phyloP scores from a whole-genome alignment of 192 early-diverging fungal species.

The Linnemannia hyalina region DNA sequence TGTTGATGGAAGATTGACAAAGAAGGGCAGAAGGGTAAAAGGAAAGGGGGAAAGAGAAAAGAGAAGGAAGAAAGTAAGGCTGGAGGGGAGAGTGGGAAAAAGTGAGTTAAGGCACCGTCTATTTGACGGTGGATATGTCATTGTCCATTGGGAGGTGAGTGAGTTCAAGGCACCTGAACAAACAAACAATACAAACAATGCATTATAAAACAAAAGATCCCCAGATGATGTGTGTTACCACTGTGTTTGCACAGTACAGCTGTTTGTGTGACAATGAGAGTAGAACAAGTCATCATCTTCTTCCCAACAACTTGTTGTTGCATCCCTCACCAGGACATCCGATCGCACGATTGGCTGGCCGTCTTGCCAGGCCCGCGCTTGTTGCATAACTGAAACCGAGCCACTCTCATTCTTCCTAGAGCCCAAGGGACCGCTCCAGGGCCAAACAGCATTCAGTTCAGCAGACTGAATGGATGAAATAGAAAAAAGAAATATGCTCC shows the following conservation, averaged over 20 bases:
- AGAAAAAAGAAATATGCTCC: neutral
- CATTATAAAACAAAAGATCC: too few species aligned
- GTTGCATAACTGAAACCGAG: neutral
- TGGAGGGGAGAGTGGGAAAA: neutral
- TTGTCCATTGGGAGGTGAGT: neutral
- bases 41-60: neutral
- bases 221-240: neutral
- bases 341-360: neutral
- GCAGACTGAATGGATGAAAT: neutral
- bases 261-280: neutral
- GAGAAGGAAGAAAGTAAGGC: neutral
- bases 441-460: neutral
- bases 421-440: constrained; percentile 4
- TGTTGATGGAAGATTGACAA: neutral
- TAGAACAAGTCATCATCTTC: neutral
- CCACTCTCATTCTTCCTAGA: neutral
- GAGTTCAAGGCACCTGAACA: constrained; percentile 7
- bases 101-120: constrained; percentile 8
- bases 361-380: constrained; percentile 5
- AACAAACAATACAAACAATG: neutral
- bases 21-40: neutral
- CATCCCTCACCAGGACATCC: neutral
- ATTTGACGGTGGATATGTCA: neutral
- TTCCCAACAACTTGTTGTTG: neutral
- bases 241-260: neutral